Evolutionary conservation across 2,329 filamentous ascomycete genomes (phyloP), one percentile per base, ranked within the genome.

Genomic region (Cryphonectria naterciae): DNA sequence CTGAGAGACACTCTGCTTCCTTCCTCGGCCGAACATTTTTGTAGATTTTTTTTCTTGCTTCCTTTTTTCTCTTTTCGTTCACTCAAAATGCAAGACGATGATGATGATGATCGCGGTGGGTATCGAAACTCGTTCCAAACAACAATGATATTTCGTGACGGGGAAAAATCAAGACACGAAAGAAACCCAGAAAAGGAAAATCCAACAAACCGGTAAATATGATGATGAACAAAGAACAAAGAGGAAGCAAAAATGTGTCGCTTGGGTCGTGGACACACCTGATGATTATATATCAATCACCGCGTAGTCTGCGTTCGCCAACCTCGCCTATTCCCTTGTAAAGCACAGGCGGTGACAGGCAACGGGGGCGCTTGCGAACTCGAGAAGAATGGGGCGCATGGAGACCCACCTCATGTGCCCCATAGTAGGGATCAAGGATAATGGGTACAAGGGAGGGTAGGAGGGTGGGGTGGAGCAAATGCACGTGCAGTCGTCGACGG

Each of bases 11-110:
- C 71, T 73, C 67, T 70, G 69, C 22, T 73, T 73, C 19, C 71
- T 73, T 68, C 66, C 67, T 65, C 71, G 71, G 69, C 71, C 69
- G 54, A 73, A 73, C 71, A 73, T 73, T 37, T 69, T 71, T 56
- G 35, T 39, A 15, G 15, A 17, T 58, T 22, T 25, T 52, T 54
- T 28, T 64, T 65, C 22, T 65, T 65, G 49, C 32, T 32, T 28
- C 37, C 25, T 43, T 35, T 54, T 56, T 61, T 72, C 1, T 25
- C 28, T 22, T 62, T 66, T 11, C 43, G 5, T 64, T 62, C 32
- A 54, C 61, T 17, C 15, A 35, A 54, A 49, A 25, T 28, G 43
- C 56, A 39, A 25, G 32, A n/a, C 22, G 7, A 15, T 32, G 64
- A 15, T 64, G n/a, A 39, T 39, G n/a, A 39, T 39, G 37, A 39